phyloP scores from a whole-genome alignment of 768 basidiomycete genomes.

The Russula lepida region DNA sequence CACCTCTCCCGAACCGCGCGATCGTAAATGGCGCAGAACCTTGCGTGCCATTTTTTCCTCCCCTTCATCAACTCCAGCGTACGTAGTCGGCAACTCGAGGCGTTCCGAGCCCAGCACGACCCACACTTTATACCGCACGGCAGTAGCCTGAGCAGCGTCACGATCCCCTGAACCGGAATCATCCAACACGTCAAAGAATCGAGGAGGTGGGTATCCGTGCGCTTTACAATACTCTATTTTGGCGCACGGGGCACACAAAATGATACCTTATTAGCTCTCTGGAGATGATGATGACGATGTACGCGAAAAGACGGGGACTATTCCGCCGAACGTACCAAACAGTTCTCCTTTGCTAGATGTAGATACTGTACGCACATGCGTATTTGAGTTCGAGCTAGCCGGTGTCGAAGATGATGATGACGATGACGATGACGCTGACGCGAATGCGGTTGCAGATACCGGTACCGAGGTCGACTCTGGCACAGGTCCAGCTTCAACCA shows the following conservation, averaged over 20 bases:
- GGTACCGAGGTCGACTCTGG: neutral
- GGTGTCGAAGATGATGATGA: neutral
- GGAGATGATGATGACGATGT: neutral
- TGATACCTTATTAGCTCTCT: neutral
- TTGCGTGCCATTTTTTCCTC: constrained; percentile 21
- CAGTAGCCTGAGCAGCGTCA: neutral
- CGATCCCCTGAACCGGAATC: too few relatives aligned
- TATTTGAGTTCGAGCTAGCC: neutral
- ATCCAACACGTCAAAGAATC: neutral
- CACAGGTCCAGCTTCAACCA: too few relatives aligned
- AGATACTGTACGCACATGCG: neutral
- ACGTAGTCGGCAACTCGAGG: constrained; percentile 20
- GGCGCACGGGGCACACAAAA: neutral
- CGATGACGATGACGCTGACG: neutral
- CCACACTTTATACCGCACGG: constrained; percentile 19
- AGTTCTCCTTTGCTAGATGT: neutral
- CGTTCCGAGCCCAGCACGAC: constrained; percentile 20
- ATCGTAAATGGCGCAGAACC: constrained; percentile 20
- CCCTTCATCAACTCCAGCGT: constrained; percentile 13
- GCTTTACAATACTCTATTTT: constrained; percentile 6
- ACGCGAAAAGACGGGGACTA: neutral
- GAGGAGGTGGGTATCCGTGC: neutral
- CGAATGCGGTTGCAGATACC: neutral
- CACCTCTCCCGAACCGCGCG: neutral
- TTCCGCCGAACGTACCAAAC: neutral